A percentile compares a stretch with the other conserved stretches of the same genome.
phyloP scores from a whole-genome alignment of 495 filamentous ascomycete genomes.

The Xylaria cubensis region DNA sequence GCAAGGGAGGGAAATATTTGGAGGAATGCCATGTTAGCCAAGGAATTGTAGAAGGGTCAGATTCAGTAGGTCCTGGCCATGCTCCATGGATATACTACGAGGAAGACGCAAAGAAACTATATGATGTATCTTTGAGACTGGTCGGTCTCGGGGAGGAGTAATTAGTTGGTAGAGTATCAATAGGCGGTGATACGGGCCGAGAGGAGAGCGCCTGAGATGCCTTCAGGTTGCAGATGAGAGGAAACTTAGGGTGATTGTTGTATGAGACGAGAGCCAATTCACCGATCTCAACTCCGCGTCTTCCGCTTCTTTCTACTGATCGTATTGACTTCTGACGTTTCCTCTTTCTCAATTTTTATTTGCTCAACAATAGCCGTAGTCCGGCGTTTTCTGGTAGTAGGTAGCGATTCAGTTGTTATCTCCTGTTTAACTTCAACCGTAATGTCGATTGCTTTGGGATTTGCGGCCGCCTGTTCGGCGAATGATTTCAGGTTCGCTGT shows the following conservation, averaged over 20 bases:
- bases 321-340: conserved; percentile 18
- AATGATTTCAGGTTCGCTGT: conserved; percentile 92
- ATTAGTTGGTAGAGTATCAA: neutral
- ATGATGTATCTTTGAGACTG: conserved; percentile 11
- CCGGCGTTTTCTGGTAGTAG: conserved; percentile 20
- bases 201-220: neutral
- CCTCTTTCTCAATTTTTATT: conserved; percentile 31
- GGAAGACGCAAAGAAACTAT: conserved; percentile 24
- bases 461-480: conserved; percentile 62
- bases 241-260: neutral
- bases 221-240: neutral
- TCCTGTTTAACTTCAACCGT: conserved; percentile 43
- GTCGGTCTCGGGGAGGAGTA: neutral
- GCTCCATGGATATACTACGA: conserved; percentile 6
- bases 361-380: conserved; percentile 27
- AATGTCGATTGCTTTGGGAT: conserved; percentile 58
- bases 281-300: conserved; percentile 25
- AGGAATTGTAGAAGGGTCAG: neutral
- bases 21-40: conserved; percentile 38
- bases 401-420: conserved; percentile 24
- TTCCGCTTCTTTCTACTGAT: conserved; percentile 32
- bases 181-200: neutral
- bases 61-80: conserved; percentile 12
- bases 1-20: conserved; percentile 52
- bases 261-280: neutral